These are phyloP conservation scores for Pseudopithomyces chartarum DNA, from an alignment of 2,329 filamentous ascomycete species.

Conservation along the genomic window DNA sequence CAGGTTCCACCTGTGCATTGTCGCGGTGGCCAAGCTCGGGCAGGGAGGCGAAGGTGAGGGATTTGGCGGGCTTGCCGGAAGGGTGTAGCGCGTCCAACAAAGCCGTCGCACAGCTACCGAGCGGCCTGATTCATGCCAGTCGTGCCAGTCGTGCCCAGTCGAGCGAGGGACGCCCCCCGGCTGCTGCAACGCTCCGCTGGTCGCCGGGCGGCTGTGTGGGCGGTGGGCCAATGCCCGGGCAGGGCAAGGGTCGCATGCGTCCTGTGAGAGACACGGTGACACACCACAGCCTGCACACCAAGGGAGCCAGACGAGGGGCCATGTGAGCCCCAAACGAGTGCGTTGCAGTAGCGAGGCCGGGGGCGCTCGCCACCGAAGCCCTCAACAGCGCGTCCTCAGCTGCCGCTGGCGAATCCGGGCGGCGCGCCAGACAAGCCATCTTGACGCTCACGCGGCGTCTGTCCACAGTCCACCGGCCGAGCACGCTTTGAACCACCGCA, in stretches of 20 bases:
- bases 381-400: not conserved
- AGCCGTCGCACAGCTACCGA: slow-evolving; percentile 12
- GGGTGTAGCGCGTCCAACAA: slow-evolving; percentile 19
- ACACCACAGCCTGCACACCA: slow-evolving; percentile 9
- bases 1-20: slow-evolving; percentile 22
- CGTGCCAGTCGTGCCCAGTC: too few species aligned
- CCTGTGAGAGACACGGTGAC: slow-evolving; percentile 22
- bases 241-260: slow-evolving; percentile 20
- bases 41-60: slow-evolving; percentile 29
- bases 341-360: not conserved
- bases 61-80: slow-evolving; percentile 15
- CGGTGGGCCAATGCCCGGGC: slow-evolving; percentile 21
- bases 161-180: slow-evolving; percentile 11
- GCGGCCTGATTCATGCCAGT: slow-evolving; percentile 32
- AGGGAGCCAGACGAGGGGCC: not conserved
- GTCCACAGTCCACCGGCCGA: slow-evolving; percentile 16
- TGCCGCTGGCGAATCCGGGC: not conserved
- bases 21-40: slow-evolving; percentile 21
- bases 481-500: not conserved
- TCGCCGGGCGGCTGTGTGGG: slow-evolving; percentile 2
- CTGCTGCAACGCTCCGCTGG: not conserved
- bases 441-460: slow-evolving; percentile 7
- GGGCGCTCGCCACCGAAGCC: not conserved
- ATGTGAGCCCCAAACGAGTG: not conserved
- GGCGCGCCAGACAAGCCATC: not conserved